Percentiles rank a stretch among this genome's conserved stretches.
phyloP scores from a whole-genome alignment of 495 filamentous ascomycete species.

The Aspergillus wentii region DNA sequence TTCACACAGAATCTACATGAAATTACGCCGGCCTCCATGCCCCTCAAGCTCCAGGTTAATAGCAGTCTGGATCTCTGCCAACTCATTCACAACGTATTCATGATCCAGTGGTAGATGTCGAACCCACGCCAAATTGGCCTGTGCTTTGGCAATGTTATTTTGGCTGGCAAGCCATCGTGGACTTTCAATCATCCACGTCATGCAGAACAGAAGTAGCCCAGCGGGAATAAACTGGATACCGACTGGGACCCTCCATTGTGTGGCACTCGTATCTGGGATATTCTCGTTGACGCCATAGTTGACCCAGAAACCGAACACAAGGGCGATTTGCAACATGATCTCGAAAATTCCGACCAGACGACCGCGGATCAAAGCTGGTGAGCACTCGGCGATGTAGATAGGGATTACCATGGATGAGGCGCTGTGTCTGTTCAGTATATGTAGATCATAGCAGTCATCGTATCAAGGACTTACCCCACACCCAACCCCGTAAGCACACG shows the following conservation, averaged over 20 bases:
- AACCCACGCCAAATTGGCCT: conserved; percentile 49
- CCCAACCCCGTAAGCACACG: too few relatives aligned
- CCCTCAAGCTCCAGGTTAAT: conserved; percentile 43
- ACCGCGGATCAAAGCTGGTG: conserved; percentile 67
- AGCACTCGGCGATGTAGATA: conserved; percentile 69
- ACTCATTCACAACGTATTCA: conserved; percentile 23
- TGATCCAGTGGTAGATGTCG: conserved; percentile 23
- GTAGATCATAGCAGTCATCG: conserved; percentile 48
- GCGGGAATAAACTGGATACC: conserved; percentile 41
- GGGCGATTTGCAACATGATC: conserved; percentile 59
- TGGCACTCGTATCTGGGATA: conserved; percentile 12
- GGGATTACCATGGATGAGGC: conserved; percentile 68
- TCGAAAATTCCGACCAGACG: conserved; percentile 67
- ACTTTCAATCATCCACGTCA: conserved; percentile 35
- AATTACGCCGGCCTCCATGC: conserved; percentile 27
- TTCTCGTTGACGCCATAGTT: conserved; percentile 42
- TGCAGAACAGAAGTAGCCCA: conserved; percentile 28
- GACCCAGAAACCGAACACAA: conserved; percentile 61
- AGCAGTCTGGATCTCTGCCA: conserved; percentile 21
- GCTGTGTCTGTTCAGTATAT: conserved; percentile 58
- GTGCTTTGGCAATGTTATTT: conserved; percentile 52
- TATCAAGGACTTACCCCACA: conserved; percentile 7
- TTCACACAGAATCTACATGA: too few relatives aligned
- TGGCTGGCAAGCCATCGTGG: conserved; percentile 49
- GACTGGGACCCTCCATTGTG: conserved; percentile 42